Evolutionary conservation across 345 rosid species (phyloP), one percentile per base, ranked within the genome.

Genomic region (Moricandia moricandioides): DNA sequence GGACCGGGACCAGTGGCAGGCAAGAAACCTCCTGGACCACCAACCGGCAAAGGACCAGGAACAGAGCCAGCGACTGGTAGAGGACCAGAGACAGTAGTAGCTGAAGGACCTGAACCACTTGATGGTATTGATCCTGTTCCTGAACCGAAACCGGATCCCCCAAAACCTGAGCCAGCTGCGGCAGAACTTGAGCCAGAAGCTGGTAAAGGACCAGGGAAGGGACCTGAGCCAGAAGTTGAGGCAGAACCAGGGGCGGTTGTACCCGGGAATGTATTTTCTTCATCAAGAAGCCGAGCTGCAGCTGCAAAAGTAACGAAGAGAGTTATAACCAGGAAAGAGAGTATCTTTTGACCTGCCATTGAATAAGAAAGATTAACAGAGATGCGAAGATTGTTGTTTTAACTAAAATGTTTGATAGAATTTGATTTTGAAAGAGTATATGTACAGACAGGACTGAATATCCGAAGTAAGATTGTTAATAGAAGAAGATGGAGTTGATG

Each of bases 401-500:
- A 63, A 47, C 21, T 30, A 21, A 62, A 66, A 5, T 74, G 67
- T 49, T 43, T 60, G 74, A 82, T 70, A 49, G 56, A 65, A 66
- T 30, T 72, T 10, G 30, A 51, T 54, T 54, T 16, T 17, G 34
- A n/a, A 18, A 35, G 14, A 45, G 59, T 67, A 79, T 74, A 58
- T 67, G 80, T 55, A 39, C 21, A 73, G 4, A 26, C 8, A 5
- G 1, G 11, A 34, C 2, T 6, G 8, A 57, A 21, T 9, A 51
- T 51, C 2, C 1, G 4, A 67, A 45, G 12, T 30, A 3, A 39
- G 10, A 62, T 51, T 55, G 40, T 35, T 37, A 69, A 37, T 13
- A 59, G 16, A 59, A 52, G 17, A 35, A 76, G 75, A 69, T 77
- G 82, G 87, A 82, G 82, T 80, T 75, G 84, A 78, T 76, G 76